Conservation (phyloP, 2,329 filamentous ascomycete species). For the Pseudopyricularia javanii region DNA sequence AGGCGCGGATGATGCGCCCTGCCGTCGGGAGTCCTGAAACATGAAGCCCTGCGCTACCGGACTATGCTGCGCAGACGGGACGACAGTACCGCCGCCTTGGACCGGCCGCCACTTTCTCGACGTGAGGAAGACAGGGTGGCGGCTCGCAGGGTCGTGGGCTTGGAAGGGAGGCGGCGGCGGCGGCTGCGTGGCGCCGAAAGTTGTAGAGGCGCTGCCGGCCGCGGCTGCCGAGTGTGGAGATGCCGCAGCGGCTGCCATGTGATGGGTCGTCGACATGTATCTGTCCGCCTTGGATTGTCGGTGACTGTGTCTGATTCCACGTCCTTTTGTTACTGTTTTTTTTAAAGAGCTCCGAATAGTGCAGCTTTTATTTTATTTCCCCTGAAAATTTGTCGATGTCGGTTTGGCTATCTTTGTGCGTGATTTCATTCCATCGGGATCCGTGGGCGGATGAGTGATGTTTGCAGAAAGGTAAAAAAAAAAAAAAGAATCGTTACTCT, state of each 20-base stretch:
- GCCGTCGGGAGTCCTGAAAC: slow-evolving; percentile 33
- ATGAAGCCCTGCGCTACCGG: slow-evolving; percentile 50
- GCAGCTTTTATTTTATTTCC: too few relatives aligned
- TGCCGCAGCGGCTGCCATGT: not conserved
- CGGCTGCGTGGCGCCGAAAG: slow-evolving; percentile 8
- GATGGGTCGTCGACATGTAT: not conserved
- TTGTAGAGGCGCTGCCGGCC: not conserved
- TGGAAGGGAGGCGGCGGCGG: slow-evolving; percentile 7
- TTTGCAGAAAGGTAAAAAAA: too few relatives aligned
- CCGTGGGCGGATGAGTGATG: too few relatives aligned
- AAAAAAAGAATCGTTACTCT: too few relatives aligned
- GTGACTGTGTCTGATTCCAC: slow-evolving; percentile 9
- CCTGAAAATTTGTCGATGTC: too few relatives aligned
- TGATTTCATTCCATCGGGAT: too few relatives aligned
- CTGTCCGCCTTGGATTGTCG: slow-evolving; percentile 34
- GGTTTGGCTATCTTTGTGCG: too few relatives aligned
- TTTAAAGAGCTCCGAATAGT: too few relatives aligned
- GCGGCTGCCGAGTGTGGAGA: not conserved
- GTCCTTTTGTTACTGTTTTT: not conserved
- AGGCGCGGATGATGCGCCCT: slow-evolving; percentile 14
- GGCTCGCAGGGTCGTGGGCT: slow-evolving; percentile 41
- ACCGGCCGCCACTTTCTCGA: slow-evolving; percentile 41
- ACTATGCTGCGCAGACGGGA: slow-evolving; percentile 16
- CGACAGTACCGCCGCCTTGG: slow-evolving; percentile 6
- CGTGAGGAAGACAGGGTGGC: slow-evolving; percentile 70